Evolutionary conservation across 2,329 filamentous ascomycete species (phyloP).

Genomic region (Ophiocordyceps australis): DNA sequence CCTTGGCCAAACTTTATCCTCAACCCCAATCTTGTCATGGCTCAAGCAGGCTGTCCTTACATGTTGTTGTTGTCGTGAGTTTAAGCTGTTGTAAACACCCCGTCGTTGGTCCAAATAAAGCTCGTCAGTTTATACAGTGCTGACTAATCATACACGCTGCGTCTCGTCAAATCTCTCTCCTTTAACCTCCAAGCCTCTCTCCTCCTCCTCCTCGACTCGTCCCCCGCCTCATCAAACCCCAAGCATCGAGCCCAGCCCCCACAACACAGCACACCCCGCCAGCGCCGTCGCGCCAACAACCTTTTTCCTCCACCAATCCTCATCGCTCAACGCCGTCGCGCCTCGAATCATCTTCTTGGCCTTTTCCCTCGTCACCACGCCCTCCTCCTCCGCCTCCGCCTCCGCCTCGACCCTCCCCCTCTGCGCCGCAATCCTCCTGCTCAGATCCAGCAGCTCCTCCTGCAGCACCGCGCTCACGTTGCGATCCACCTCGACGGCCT

Average conservation of each 20-base stretch:
- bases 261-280: constrained; percentile 40
- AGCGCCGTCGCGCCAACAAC: constrained; percentile 41
- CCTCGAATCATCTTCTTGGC: constrained; percentile 13
- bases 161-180: too few species aligned
- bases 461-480: constrained; percentile 38
- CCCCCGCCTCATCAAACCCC: constrained; percentile 8
- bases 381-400: too few species aligned
- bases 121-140: too few species aligned
- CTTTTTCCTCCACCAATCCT: constrained; percentile 51
- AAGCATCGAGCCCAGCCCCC: constrained; percentile 37
- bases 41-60: too few species aligned
- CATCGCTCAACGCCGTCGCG: constrained; percentile 43
- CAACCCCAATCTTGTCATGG: too few species aligned
- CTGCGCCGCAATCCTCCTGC: constrained; percentile 41
- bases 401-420: constrained; percentile 26
- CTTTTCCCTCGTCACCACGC: constrained; percentile 9
- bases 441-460: constrained; percentile 63
- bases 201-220: too few species aligned
- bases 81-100: too few species aligned
- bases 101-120: too few species aligned
- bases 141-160: too few species aligned
- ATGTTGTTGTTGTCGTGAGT: too few species aligned
- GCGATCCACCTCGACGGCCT: constrained; percentile 80
- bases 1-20: too few species aligned
- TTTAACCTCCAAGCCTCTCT: too few species aligned